Base-by-base conservation (phyloP, 208 protist species). In the Blastocrithidia nonstop region DNA sequence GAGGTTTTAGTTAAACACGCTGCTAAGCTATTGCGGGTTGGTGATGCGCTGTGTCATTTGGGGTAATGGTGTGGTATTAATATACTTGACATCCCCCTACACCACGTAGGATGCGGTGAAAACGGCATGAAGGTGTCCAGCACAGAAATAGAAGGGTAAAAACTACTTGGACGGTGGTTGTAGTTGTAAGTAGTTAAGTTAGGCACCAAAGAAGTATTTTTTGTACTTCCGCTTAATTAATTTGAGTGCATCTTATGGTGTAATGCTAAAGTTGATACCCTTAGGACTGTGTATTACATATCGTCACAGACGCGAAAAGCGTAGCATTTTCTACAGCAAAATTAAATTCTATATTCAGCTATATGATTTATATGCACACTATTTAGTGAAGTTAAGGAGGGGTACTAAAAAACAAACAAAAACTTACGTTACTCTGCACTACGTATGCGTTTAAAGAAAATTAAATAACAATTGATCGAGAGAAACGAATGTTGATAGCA, bases 141-240 rank as follows among this genome's bases (percentile, higher is more conserved):
- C 66, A 61, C 75, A 88, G 27, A 84, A 65, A 56, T 87, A 92
- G 45, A 92, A 92, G 6, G 83, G 83, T 16, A 92, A 42, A 50
- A 88, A 92, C 61, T 92, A 75, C n/a, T 71, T 71, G 7, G 61
- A 64, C 1, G 83, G 75, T 7, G 39, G 15, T n/a, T 44, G 21
- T 0, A 92, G 37, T 4, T 60, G 24, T 11, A 92, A 40, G 39
- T 71, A 85, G 25, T 86, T 66, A 1, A 65, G 39, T 17, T 66
- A 51, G 16, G 75, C 77, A 9, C 83, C 72, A 33, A 92, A 73
- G 69, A 65, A 87, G 19, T 65, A 66, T 15, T 48, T 55, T 8
- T 61, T 47, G 50, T 88, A 88, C 49, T 75, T 82, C n/a, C 55
- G 45, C 7, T 54, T 35, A 11, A 86, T 57, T 13, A 38, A 43